phyloP scores from a whole-genome alignment of 805 yeast species.

The Sugiyamaella valdiviana region DNA sequence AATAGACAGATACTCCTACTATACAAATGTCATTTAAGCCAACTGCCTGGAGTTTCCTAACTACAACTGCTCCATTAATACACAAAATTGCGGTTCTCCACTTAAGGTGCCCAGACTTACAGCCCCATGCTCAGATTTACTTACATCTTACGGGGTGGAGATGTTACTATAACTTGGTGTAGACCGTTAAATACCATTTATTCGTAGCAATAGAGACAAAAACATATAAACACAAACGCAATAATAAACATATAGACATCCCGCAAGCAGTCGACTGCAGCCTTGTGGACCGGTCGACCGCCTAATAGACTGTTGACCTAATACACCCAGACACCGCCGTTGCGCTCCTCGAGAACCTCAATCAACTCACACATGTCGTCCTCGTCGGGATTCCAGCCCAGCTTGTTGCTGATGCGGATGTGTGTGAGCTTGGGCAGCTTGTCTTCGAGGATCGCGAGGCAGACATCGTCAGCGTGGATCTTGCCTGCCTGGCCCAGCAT shows the following conservation, averaged over 20 bases:
- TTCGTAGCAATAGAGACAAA: neutral
- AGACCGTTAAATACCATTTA: neutral
- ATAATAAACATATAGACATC: no score
- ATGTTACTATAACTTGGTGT: neutral
- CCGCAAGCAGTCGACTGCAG: no score
- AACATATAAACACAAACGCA: no score
- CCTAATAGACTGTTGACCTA: no score
- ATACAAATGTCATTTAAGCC: no score
- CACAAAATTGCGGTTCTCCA: no score
- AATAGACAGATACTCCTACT: no score
- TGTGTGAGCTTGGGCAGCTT: conserved; percentile 62
- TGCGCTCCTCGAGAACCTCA: conserved; percentile 63
- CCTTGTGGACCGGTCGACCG: no score
- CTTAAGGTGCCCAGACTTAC: neutral
- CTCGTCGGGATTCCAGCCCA: conserved; percentile 69
- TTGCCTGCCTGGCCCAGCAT: conserved; percentile 73
- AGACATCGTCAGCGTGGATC: conserved; percentile 81
- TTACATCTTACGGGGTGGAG: no score
- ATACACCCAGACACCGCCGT: conserved; percentile 48
- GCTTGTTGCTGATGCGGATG: conserved; percentile 61
- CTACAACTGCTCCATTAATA: no score
- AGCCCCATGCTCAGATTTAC: neutral
- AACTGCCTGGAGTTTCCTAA: no score
- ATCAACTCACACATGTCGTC: conserved; percentile 59
- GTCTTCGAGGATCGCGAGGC: conserved; percentile 74